Evolutionary conservation across 1,284 basidiomycete species (phyloP).

Genomic region (Apiotrichum gamsii): DNA sequence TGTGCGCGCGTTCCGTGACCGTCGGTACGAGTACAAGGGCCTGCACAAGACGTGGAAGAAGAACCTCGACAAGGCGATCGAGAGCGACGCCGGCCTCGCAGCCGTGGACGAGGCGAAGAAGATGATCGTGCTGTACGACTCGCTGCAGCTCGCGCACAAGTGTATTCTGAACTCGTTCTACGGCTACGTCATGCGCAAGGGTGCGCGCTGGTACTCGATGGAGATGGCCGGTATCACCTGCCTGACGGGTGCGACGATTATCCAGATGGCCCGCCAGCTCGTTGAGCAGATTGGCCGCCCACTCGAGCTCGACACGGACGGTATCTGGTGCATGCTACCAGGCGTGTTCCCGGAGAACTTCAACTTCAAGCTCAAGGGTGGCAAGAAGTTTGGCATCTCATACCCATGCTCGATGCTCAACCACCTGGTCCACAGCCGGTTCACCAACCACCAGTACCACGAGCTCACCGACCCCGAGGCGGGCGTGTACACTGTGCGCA

Average conservation of each 20-base stretch:
- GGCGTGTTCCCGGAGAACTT: constrained; percentile 98
- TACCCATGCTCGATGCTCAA: constrained; percentile 99
- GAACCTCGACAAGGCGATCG: constrained; percentile 73
- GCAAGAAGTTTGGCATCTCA: constrained; percentile 85
- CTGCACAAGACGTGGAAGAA: constrained; percentile 99
- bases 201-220: constrained; percentile 99
- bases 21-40: constrained; percentile 98
- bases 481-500: constrained; percentile 78
- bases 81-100: constrained; percentile 64
- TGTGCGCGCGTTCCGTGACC: constrained; percentile 92
- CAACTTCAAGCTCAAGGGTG: constrained; percentile 81
- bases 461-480: constrained; percentile 72
- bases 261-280: constrained; percentile 97
- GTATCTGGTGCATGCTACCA: constrained; percentile 99
- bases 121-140: constrained; percentile 99
- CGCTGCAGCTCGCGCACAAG: constrained; percentile 98
- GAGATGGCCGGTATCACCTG: constrained; percentile 99
- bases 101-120: constrained; percentile 97
- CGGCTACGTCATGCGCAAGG: constrained; percentile 99
- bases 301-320: constrained; percentile 96
- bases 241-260: constrained; percentile 96
- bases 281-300: constrained; percentile 97
- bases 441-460: constrained; percentile 98
- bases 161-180: constrained; percentile 99
- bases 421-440: constrained; percentile 89